Evolutionary conservation across 106 monocot genomes (phyloP), one percentile per base, ranked within the genome.

Genomic region (Acanthochlamys bracteata): DNA sequence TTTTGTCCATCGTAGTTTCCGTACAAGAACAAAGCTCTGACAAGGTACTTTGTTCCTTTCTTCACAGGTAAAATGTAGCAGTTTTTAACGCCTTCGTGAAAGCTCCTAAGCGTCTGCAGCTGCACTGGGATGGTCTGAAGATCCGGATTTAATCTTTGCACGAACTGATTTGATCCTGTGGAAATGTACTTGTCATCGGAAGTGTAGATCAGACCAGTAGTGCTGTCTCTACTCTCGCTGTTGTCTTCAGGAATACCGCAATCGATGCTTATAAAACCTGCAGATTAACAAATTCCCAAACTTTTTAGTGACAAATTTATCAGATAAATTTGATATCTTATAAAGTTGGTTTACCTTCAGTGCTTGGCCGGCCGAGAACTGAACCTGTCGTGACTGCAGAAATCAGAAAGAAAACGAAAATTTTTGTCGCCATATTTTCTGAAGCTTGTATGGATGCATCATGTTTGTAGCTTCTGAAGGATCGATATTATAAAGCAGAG

Each of bases 1-100:
- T 75, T 75, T 42, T 51, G 24, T 16, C 69, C 63, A 56, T 75
- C 69, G 23, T 75, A 75, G 42, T 75, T 75, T 68, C 68, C 75
- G 10, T 75, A 75, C 33, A 69, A 42, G 40, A 75, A 75, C 1
- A 20, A 24, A 20, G 75, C 69, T 46, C 75, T 69, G n/a, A 69
- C 63, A 21, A 69, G 20, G n/a, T 75, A 75, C 20, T 46, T 69
- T 14, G 55, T 54, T 20, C 55, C 63, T 24, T 15, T 20, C 10
- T 1, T 25, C 23, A 39, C 45, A 39, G 33, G 40, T 10, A 49
- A 17, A 49, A 14, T 10, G 49, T 49, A 49, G 49, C 9, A 49
- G 49, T 17, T 49, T 14, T 12, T 1, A 49, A 12, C 17, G 12
- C 15, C 49, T 49, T 49, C 15, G 2, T 2, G 49, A 17, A 49